These are phyloP conservation scores for Metschnikowia sp. DNA, from an alignment of 805 yeast genomes.

Conservation along the genomic window DNA sequence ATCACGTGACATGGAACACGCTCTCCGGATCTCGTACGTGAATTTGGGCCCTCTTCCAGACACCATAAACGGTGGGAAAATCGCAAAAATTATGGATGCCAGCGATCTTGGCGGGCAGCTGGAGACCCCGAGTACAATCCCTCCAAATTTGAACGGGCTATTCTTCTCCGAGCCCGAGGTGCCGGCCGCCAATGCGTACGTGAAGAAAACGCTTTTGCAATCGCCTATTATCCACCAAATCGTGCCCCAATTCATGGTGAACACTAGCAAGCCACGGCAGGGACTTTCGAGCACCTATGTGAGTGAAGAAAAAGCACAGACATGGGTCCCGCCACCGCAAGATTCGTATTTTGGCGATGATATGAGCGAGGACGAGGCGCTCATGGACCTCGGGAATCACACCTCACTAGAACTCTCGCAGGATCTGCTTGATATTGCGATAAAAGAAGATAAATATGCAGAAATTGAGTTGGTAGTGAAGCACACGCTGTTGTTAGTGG, in stretches of 20 bases:
- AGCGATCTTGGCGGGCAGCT: no score
- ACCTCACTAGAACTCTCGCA: background rate
- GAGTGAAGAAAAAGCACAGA: constrained; percentile 38
- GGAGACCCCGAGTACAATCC: background rate
- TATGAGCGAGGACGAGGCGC: constrained; percentile 31
- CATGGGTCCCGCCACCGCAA: constrained; percentile 25
- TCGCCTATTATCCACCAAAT: constrained; percentile 39
- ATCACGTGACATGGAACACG: no score
- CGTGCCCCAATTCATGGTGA: constrained; percentile 31
- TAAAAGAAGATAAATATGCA: constrained; percentile 4
- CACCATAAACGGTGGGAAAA: no score
- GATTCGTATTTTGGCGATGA: constrained; percentile 40
- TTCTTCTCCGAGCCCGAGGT: background rate
- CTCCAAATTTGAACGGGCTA: background rate
- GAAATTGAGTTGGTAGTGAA: constrained; percentile 28
- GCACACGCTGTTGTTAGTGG: constrained; percentile 29
- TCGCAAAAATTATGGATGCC: no score
- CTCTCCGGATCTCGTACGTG: no score
- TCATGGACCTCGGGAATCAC: constrained; percentile 10
- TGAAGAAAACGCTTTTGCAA: constrained; percentile 37
- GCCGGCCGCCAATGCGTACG: constrained; percentile 13
- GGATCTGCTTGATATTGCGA: constrained; percentile 2
- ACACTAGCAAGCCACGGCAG: constrained; percentile 26
- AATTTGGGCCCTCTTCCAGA: no score
- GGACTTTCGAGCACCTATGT: constrained; percentile 34